phyloP scores from a whole-genome alignment of 495 filamentous ascomycete species.

The Aspergillus saccharolyticus region DNA sequence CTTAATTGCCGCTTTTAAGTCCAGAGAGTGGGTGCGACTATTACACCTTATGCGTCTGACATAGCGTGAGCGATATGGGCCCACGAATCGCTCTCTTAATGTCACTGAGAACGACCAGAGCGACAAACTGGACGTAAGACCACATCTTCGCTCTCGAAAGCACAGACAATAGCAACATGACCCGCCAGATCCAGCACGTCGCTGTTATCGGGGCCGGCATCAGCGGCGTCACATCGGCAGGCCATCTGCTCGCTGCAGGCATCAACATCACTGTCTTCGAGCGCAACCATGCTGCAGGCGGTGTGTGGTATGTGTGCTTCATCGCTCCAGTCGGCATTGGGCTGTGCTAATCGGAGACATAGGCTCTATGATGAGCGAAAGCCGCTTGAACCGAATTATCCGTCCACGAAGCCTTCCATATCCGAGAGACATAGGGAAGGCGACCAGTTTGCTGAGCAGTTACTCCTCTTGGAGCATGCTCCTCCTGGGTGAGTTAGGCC shows the following conservation, averaged over 20 bases:
- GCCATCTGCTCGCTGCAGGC: constrained; percentile 54
- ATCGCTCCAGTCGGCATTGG: background rate
- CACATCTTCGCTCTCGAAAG: background rate
- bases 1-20: no score
- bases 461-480: constrained; percentile 36
- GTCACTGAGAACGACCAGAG: background rate
- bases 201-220: constrained; percentile 70
- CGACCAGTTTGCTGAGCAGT: constrained; percentile 17
- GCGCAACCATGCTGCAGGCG: constrained; percentile 52
- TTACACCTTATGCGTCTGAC: constrained; percentile 7
- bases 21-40: background rate
- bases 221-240: constrained; percentile 59
- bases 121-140: no score
- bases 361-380: constrained; percentile 56
- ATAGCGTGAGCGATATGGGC: constrained; percentile 7
- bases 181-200: constrained; percentile 34
- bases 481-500: constrained; percentile 42
- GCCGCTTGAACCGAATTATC: constrained; percentile 54
- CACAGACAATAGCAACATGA: constrained; percentile 20
- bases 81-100: background rate
- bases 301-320: constrained; percentile 50
- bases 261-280: constrained; percentile 63
- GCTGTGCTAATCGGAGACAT: background rate
- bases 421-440: constrained; percentile 24
- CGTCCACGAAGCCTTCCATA: constrained; percentile 43